Percentiles rank a stretch among this genome's conserved stretches.
Evolutionary conservation across 352 stramenopile genomes (phyloP).

Genomic region (Pythium pyrilobum): DNA sequence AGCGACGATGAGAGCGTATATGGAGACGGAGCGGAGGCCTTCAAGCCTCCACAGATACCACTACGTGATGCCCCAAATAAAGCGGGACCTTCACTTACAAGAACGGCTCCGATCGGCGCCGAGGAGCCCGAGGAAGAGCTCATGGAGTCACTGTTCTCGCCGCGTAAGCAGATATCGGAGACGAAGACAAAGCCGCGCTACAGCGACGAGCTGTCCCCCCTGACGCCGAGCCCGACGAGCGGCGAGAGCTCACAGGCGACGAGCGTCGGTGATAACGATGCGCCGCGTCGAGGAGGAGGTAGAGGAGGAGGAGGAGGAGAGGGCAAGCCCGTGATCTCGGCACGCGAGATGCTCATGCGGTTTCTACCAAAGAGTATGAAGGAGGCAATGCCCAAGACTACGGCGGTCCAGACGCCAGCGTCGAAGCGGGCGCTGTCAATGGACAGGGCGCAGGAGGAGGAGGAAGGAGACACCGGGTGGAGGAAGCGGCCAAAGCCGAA

Average conservation of each 20-base stretch:
- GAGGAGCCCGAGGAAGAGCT: conserved; percentile 23
- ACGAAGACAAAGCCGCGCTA: neutral
- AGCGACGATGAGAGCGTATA: conserved; percentile 42
- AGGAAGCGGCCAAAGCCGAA: conserved; percentile 3
- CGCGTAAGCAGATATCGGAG: neutral
- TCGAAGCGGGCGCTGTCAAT: conserved; percentile 8
- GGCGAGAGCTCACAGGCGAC: neutral
- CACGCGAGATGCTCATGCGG: conserved; percentile 47
- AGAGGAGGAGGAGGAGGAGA: neutral
- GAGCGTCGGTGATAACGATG: neutral
- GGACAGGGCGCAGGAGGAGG: neutral
- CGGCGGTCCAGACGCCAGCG: neutral
- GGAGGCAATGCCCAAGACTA: neutral
- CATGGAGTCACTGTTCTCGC: conserved; percentile 21
- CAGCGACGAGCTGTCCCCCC: conserved; percentile 10
- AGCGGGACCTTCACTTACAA: neutral
- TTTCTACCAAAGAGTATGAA: conserved; percentile 22
- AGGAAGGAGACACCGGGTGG: neutral
- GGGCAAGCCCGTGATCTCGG: conserved; percentile 59
- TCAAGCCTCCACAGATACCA: neutral
- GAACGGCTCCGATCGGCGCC: neutral
- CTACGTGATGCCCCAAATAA: neutral
- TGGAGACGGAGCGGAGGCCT: conserved; percentile 10
- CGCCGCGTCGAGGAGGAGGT: neutral
- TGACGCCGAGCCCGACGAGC: conserved; percentile 12